phyloP scores from a whole-genome alignment of 148 eudicot species.

The Heliosperma pusillum region DNA sequence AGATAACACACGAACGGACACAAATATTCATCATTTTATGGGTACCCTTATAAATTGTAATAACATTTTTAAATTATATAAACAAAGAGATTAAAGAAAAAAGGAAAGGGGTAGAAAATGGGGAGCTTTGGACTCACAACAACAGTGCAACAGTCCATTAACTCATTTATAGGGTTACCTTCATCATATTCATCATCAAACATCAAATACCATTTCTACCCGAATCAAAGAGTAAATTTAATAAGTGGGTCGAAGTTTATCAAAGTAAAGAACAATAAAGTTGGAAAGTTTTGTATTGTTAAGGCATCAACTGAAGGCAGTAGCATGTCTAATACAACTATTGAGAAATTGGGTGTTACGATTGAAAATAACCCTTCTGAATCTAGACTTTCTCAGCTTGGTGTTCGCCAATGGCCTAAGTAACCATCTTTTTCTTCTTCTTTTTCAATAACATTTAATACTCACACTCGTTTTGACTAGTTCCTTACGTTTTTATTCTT shows the following conservation, averaged over 20 bases:
- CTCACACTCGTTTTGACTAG: too few relatives aligned
- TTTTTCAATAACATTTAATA: not conserved
- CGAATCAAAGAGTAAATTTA: not conserved
- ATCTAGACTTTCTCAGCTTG: slow-evolving; percentile 53
- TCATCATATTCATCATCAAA: slow-evolving; percentile 22
- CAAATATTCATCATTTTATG: not conserved
- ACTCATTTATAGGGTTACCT: not conserved
- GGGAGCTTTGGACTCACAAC: slow-evolving; percentile 19
- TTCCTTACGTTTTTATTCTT: not conserved
- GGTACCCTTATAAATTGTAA: not conserved
- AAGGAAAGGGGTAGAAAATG: slow-evolving; percentile 12
- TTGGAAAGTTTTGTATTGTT: slow-evolving; percentile 11
- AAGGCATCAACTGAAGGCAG: slow-evolving; percentile 28
- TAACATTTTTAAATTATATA: not conserved
- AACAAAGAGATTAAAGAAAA: not conserved
- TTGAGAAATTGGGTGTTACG: slow-evolving; percentile 53
- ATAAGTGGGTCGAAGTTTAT: slow-evolving; percentile 16
- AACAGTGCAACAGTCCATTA: slow-evolving; percentile 6
- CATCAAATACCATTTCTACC: slow-evolving; percentile 1
- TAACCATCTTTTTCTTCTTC: slow-evolving; percentile 13
- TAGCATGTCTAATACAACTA: slow-evolving; percentile 33
- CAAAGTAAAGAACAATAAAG: slow-evolving; percentile 11
- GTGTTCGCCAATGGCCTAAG: slow-evolving; percentile 64
- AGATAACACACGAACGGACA: slow-evolving; percentile 7
- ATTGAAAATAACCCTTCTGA: slow-evolving; percentile 55